Conservation (phyloP, 306 rosid genomes). For the Rosa chinensis region DNA sequence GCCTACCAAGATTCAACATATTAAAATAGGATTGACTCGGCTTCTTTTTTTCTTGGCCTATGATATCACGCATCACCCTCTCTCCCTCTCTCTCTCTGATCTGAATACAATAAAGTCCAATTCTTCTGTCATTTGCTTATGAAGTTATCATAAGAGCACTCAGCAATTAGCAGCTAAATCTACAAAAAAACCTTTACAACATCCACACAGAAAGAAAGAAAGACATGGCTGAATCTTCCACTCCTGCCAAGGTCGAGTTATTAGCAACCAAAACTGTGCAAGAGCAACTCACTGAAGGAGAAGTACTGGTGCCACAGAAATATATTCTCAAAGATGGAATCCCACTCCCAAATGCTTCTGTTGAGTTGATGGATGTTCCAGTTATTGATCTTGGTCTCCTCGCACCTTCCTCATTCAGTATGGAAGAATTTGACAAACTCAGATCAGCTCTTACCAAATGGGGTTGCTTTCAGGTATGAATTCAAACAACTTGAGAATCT, state of each 20-base stretch:
- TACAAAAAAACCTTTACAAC: background rate
- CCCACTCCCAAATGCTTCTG: constrained; percentile 27
- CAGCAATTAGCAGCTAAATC: background rate
- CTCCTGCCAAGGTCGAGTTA: background rate
- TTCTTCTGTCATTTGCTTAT: background rate
- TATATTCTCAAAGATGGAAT: constrained; percentile 30
- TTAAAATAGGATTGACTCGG: background rate
- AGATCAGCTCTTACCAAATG: constrained; percentile 11
- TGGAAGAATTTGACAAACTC: background rate
- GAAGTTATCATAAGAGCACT: background rate
- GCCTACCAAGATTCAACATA: background rate
- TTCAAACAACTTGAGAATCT: background rate
- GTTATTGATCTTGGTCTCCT: constrained; percentile 32
- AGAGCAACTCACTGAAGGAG: constrained; percentile 20
- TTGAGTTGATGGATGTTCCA: constrained; percentile 28
- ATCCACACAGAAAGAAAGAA: constrained; percentile 10
- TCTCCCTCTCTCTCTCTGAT: too few species aligned
- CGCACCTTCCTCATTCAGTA: background rate
- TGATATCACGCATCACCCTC: background rate
- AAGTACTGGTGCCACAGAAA: constrained; percentile 26
- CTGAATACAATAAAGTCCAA: background rate
- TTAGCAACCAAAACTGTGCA: constrained; percentile 20
- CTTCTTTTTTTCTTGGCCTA: background rate
- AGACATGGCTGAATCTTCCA: background rate
- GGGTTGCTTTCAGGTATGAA: constrained; percentile 42